Conservation (phyloP, 805 yeast species). For the Millerozyma acaciae region DNA sequence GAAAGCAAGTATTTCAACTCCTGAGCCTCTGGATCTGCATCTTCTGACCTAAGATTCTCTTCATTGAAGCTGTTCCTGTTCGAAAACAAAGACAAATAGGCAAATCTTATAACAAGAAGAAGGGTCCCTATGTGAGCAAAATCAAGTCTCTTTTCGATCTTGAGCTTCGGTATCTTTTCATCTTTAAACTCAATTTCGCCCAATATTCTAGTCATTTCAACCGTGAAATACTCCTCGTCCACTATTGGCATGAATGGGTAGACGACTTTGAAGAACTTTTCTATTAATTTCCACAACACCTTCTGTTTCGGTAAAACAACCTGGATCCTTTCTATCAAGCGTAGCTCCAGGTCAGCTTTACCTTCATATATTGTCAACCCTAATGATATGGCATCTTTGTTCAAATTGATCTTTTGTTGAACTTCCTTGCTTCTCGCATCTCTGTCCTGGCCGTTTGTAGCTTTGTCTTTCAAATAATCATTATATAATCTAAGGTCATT, state of each 20-base stretch:
- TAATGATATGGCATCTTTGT: constrained; percentile 26
- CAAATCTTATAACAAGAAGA: constrained; percentile 29
- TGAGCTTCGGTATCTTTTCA: constrained; percentile 17
- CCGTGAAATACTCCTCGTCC: constrained; percentile 52
- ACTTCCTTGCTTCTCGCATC: constrained; percentile 1
- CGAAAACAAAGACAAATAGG: constrained; percentile 36
- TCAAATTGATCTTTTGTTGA: constrained; percentile 14
- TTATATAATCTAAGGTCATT: constrained; percentile 20
- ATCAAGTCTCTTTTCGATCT: constrained; percentile 29
- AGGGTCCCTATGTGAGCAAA: constrained; percentile 33
- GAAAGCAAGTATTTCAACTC: constrained; percentile 25
- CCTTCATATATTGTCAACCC: constrained; percentile 35
- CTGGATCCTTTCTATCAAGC: constrained; percentile 39
- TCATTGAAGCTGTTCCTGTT: constrained; percentile 30
- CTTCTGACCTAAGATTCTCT: constrained; percentile 19
- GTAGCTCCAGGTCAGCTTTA: constrained; percentile 25
- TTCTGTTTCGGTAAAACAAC: constrained; percentile 50
- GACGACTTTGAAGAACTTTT: constrained; percentile 54
- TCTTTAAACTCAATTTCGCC: constrained; percentile 32
- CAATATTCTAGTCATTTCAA: constrained; percentile 40
- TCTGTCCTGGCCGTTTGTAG: not conserved
- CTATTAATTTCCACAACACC: constrained; percentile 53
- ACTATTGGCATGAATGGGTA: constrained; percentile 66
- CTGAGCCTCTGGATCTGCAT: constrained; percentile 17
- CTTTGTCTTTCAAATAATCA: constrained; percentile 3